Evolutionary conservation across 768 basidiomycete genomes (phyloP).

Genomic region (Agaricus bisporus): DNA sequence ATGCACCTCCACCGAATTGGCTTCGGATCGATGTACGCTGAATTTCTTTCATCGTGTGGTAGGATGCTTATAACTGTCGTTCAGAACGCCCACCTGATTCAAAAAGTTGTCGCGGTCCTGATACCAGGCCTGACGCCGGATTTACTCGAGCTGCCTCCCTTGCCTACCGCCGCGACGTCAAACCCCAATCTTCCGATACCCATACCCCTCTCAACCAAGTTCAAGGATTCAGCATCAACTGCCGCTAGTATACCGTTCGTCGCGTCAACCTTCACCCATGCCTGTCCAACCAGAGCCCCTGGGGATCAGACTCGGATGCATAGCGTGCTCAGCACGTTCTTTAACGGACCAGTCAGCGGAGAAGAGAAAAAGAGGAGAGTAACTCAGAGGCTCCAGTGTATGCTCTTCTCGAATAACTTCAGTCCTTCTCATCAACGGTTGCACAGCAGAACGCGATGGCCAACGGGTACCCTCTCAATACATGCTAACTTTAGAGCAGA

Average conservation of each 20-base stretch:
- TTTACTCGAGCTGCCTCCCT: slow-evolving; percentile 63
- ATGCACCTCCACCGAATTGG: slow-evolving; percentile 84
- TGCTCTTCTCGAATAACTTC: slow-evolving; percentile 9
- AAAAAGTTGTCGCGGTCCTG: slow-evolving; percentile 74
- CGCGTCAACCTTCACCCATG: slow-evolving; percentile 81
- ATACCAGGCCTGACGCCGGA: slow-evolving; percentile 83
- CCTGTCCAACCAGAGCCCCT: slow-evolving; percentile 88
- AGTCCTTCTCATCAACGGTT: slow-evolving; percentile 4
- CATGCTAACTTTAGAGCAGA: slow-evolving; percentile 72
- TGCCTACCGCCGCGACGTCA: slow-evolving; percentile 59
- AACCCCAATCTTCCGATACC: slow-evolving; percentile 43
- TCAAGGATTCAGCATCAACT: slow-evolving; percentile 18
- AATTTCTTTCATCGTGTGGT: background rate
- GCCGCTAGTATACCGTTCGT: slow-evolving; percentile 53
- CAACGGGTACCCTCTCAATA: slow-evolving; percentile 61
- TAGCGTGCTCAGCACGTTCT: slow-evolving; percentile 76
- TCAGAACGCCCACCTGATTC: slow-evolving; percentile 68
- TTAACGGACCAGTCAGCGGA: slow-evolving; percentile 71
- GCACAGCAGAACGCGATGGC: slow-evolving; percentile 52
- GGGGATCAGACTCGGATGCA: slow-evolving; percentile 85
- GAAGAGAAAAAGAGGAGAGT: slow-evolving; percentile 74
- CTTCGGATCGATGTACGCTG: slow-evolving; percentile 68
- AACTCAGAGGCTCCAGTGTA: slow-evolving; percentile 31
- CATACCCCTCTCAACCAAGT: slow-evolving; percentile 27
- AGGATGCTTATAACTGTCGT: background rate